Evolutionary conservation across 257 asterid genomes (phyloP).

Genomic region (Solanum clarkiae): DNA sequence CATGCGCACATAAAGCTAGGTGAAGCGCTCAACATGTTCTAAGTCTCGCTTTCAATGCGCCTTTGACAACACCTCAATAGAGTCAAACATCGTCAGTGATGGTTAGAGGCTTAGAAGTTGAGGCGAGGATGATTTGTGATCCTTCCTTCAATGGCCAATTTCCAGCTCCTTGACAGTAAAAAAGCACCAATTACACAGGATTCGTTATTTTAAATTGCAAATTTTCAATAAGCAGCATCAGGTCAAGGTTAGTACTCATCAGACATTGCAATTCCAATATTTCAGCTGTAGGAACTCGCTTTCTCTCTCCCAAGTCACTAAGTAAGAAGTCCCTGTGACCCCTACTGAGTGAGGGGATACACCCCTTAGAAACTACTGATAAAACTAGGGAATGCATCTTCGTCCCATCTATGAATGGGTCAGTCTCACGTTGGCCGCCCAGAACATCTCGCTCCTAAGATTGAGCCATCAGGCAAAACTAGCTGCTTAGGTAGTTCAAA

Average conservation of each 20-base stretch:
- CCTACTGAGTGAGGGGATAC: background rate
- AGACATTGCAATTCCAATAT: background rate
- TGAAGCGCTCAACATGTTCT: too few relatives aligned
- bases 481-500: constrained; percentile 48
- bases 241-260: background rate
- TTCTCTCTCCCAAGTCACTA: background rate
- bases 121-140: background rate
- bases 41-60: too few relatives aligned
- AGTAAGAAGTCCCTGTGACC: background rate
- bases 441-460: constrained; percentile 44
- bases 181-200: constrained; percentile 47
- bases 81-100: constrained; percentile 22
- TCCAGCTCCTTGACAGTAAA: constrained; percentile 62
- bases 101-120: background rate
- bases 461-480: constrained; percentile 56
- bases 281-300: background rate
- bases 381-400: background rate
- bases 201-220: constrained; percentile 55
- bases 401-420: constrained; percentile 51
- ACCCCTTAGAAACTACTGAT: background rate
- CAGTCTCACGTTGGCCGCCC: constrained; percentile 59
- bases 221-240: constrained; percentile 20
- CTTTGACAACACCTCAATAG: constrained; percentile 1
- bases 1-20: too few relatives aligned
- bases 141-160: constrained; percentile 13